Evolutionary conservation across 1,284 basidiomycete species (phyloP), one percentile per base, ranked within the genome.

Genomic region (Moesziomyces antarcticus): DNA sequence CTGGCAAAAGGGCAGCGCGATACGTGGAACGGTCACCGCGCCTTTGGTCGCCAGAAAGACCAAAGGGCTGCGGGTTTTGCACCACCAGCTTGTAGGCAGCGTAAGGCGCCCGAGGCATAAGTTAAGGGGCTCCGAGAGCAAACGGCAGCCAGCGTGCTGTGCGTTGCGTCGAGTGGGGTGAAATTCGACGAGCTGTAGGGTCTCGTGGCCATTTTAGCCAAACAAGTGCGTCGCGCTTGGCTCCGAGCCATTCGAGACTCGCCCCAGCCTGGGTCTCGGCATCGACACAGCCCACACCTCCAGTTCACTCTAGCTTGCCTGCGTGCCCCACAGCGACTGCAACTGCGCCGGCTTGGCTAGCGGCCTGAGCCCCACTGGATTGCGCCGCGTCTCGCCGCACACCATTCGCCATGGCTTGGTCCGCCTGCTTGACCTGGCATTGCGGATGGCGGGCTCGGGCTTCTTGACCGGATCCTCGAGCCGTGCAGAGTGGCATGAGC

Each of bases 141-240:
- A 7, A 43, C 47, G 45, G 13, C 20, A 44, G 50, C n/a, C n/a
- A 27, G 54, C 30, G 9, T 30, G 5, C 30, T 30, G 30, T 30
- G 30, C 6, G 30, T 9, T 30, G 30, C 9, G 30, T 30, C 30
- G 30, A 30, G 30, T 30, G 30, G 30, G 30, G 50, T 35, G 53
- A n/a, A 37, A 46, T 42, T 41, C 25, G 40, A 44, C 20, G 21
- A 37, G 50, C 50, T 68, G 65, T 68, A 40, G 58, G 65, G 65
- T 68, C 65, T 62, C 58, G 65, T 68, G 65, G 57, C 42, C 65
- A 68, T 21, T 41, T 42, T 24, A 20, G 16, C 45, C 16, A 50
- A 41, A 37, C 25, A 46, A 25, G 59, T 50, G 48, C 49, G 48
- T 57, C 41, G 51, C 30, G 9, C 40, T 47, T 55, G 51, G 21